Conservation (phyloP, 768 basidiomycete species). For the Calvatia gigantea region DNA sequence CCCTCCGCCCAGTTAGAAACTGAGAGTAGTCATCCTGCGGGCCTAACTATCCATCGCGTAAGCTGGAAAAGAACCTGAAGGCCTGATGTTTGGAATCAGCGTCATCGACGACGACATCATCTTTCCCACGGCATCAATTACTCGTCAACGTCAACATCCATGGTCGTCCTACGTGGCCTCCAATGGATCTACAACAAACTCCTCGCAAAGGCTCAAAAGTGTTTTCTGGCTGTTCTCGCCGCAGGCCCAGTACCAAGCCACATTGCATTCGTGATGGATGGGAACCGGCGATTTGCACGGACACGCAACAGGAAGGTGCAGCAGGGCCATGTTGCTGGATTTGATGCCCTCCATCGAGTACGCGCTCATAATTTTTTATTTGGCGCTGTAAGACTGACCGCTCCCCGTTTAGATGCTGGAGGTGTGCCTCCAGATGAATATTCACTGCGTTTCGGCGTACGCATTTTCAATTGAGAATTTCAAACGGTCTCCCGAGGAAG, state of each 20-base stretch:
- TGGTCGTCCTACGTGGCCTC: slow-evolving; percentile 25
- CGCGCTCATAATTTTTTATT: slow-evolving; percentile 22
- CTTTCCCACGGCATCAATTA: slow-evolving; percentile 8
- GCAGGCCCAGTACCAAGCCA: slow-evolving; percentile 87
- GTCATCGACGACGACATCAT: too few relatives aligned
- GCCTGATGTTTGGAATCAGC: too few relatives aligned
- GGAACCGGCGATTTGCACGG: slow-evolving; percentile 89
- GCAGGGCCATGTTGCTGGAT: slow-evolving; percentile 86
- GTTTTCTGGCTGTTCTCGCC: slow-evolving; percentile 64
- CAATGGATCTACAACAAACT: slow-evolving; percentile 28
- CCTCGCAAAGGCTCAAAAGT: slow-evolving; percentile 32
- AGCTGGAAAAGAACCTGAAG: too few relatives aligned
- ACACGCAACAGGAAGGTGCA: slow-evolving; percentile 56
- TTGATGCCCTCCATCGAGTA: slow-evolving; percentile 74
- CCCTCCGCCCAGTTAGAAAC: too few relatives aligned
- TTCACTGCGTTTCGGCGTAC: slow-evolving; percentile 88
- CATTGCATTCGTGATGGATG: slow-evolving; percentile 97
- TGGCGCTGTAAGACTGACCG: background rate
- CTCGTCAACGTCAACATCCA: slow-evolving; percentile 5
- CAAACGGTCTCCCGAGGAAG: slow-evolving; percentile 80
- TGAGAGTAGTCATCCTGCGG: too few relatives aligned
- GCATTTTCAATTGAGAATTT: slow-evolving; percentile 99
- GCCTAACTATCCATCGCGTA: too few relatives aligned
- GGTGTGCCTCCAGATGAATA: slow-evolving; percentile 74
- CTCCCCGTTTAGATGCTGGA: slow-evolving; percentile 63